These are phyloP conservation scores for Leishmania turanica DNA, from an alignment of 208 protist species.

Conservation along the genomic window DNA sequence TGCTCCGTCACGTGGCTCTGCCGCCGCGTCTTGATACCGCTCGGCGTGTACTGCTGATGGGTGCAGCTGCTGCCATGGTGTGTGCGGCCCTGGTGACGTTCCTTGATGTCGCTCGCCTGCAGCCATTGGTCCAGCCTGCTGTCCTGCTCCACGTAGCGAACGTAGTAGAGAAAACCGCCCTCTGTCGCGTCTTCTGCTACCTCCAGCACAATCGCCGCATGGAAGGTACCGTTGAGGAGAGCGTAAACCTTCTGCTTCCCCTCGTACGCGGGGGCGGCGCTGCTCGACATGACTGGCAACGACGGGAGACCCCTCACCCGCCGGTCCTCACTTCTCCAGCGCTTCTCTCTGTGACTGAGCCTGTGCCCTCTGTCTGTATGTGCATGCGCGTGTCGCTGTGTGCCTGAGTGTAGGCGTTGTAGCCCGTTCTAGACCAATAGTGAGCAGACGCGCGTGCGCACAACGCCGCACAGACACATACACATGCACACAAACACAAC, in stretches of 20 bases:
- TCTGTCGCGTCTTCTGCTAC: slow-evolving; percentile 58
- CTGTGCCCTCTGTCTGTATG: neutral
- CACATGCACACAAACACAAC: neutral
- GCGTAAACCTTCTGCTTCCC: slow-evolving; percentile 85
- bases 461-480: neutral
- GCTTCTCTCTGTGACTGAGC: neutral
- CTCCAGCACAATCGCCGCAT: slow-evolving; percentile 75
- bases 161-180: slow-evolving; percentile 75
- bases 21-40: slow-evolving; percentile 72
- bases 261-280: slow-evolving; percentile 51
- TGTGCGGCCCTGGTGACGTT: slow-evolving; percentile 62
- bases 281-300: slow-evolving; percentile 14
- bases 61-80: slow-evolving; percentile 35
- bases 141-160: slow-evolving; percentile 90
- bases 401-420: neutral
- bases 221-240: slow-evolving; percentile 76
- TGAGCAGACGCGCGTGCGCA: neutral
- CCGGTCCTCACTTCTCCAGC: neutral
- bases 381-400: neutral
- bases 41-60: slow-evolving; percentile 26
- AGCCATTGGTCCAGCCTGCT: slow-evolving; percentile 89
- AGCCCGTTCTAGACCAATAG: neutral
- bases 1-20: slow-evolving; percentile 42
- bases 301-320: neutral
- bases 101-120: slow-evolving; percentile 67